phyloP scores from a whole-genome alignment of 1,284 basidiomycete species.

The Sporisorium sorghi region DNA sequence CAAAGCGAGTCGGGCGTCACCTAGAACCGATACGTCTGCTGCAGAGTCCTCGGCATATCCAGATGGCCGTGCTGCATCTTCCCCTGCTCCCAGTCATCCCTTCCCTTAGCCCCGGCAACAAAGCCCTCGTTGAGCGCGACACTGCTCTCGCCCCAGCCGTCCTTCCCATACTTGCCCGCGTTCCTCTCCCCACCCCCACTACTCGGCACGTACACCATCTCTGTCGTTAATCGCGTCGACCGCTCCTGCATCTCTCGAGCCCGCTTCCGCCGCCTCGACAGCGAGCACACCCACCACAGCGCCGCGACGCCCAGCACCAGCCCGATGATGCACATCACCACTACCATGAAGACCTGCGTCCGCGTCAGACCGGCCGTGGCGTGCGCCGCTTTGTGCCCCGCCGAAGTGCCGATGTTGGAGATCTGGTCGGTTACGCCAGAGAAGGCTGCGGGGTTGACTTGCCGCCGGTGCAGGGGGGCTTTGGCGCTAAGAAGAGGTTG shows the following conservation, averaged over 20 bases:
- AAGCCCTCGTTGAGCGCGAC: constrained; percentile 44
- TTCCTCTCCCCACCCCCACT: too few relatives aligned
- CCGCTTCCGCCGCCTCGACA: constrained; percentile 32
- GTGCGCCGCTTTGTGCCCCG: constrained; percentile 22
- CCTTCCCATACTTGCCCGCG: constrained; percentile 13
- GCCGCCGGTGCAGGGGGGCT: constrained; percentile 11
- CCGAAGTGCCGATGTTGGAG: constrained; percentile 24
- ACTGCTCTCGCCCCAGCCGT: constrained; percentile 37
- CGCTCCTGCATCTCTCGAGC: constrained; percentile 28
- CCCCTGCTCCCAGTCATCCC: constrained; percentile 21
- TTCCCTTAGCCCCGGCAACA: constrained; percentile 21
- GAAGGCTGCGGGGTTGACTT: constrained; percentile 45
- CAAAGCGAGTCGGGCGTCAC: background rate
- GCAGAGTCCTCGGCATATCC: constrained; percentile 11
- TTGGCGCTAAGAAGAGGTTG: constrained; percentile 12
- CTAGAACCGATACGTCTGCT: constrained; percentile 27
- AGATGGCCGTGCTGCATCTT: background rate
- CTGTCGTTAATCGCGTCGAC: constrained; percentile 13
- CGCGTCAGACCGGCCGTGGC: constrained; percentile 28
- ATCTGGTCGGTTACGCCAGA: constrained; percentile 48
- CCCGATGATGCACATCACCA: constrained; percentile 25
- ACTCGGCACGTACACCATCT: background rate
- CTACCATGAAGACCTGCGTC: constrained; percentile 21
- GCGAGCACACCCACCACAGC: constrained; percentile 41
- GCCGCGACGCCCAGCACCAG: constrained; percentile 21